These are phyloP conservation scores for Hypoxylon fuscum DNA, from an alignment of 495 filamentous ascomycete species.

Conservation along the genomic window DNA sequence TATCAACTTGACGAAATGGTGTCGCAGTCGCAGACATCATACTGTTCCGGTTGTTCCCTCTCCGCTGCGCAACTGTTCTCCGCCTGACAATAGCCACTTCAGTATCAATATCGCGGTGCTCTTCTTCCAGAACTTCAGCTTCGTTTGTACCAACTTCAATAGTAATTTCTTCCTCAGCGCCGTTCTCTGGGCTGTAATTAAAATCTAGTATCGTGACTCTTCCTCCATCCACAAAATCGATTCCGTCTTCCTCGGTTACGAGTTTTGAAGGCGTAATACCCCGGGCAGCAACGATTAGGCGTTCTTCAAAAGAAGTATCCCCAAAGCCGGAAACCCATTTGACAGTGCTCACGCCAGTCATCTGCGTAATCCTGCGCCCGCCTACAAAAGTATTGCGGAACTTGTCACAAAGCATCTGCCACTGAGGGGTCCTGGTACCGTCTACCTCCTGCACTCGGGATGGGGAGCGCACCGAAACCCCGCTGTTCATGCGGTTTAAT, in stretches of 20 bases:
- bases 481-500: constrained; percentile 53
- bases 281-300: constrained; percentile 78
- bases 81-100: constrained; percentile 85
- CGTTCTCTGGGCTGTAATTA: constrained; percentile 65
- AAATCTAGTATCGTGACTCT: constrained; percentile 83
- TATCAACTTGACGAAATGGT: constrained; percentile 50
- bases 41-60: constrained; percentile 49
- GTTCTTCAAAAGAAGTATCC: constrained; percentile 58
- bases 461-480: constrained; percentile 47
- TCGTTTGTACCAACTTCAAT: constrained; percentile 79
- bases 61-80: constrained; percentile 71
- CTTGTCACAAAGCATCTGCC: constrained; percentile 74
- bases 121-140: constrained; percentile 76
- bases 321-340: constrained; percentile 68
- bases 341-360: constrained; percentile 65
- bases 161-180: constrained; percentile 62
- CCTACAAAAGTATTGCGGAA: constrained; percentile 69
- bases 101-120: constrained; percentile 77
- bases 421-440: constrained; percentile 63
- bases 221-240: constrained; percentile 82
- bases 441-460: constrained; percentile 48
- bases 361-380: constrained; percentile 64
- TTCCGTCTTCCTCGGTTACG: constrained; percentile 73
- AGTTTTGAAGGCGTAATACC: constrained; percentile 70
- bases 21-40: constrained; percentile 48